These are phyloP conservation scores for Tuber umbilicatum DNA, from an alignment of 495 filamentous ascomycete genomes.

Conservation along the genomic window DNA sequence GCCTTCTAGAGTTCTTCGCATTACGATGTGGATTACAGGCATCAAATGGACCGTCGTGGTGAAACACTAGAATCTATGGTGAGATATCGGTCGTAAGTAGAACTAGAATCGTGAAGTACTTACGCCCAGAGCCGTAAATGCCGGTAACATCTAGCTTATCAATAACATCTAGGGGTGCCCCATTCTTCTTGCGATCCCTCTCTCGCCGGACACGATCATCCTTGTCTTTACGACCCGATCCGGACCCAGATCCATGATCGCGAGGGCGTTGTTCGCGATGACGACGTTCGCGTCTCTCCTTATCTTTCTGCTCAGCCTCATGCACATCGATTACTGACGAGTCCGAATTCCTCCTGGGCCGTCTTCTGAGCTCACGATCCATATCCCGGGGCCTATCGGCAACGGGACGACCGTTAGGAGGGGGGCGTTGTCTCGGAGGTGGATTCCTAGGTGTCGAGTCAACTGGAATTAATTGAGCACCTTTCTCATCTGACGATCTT, in stretches of 20 bases:
- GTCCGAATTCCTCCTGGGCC: conserved; percentile 81
- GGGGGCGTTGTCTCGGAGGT: conserved; percentile 43
- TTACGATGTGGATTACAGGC: conserved; percentile 96
- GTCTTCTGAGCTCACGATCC: conserved; percentile 40
- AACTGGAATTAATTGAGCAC: conserved; percentile 37
- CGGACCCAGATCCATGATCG: conserved; percentile 23
- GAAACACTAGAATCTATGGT: conserved; percentile 62
- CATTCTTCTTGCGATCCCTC: conserved; percentile 46
- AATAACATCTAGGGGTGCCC: conserved; percentile 73
- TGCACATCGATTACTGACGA: conserved; percentile 74
- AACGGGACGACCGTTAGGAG: conserved; percentile 39
- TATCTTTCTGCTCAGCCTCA: conserved; percentile 64
- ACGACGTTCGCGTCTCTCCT: conserved; percentile 63
- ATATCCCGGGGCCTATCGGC: conserved; percentile 22
- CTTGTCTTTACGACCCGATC: conserved; percentile 49
- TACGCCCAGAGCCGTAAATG: conserved; percentile 91
- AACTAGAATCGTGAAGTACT: conserved; percentile 43
- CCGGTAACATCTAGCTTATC: conserved; percentile 96
- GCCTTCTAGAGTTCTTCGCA: conserved; percentile 62
- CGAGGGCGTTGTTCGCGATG: conserved; percentile 31
- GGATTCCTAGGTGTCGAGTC: conserved; percentile 27
- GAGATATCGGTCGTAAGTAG: neutral
- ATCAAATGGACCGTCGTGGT: conserved; percentile 97
- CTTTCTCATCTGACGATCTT: conserved; percentile 57
- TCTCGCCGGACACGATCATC: conserved; percentile 49